phyloP scores from a whole-genome alignment of 768 basidiomycete genomes.

The Trametes cubensis region DNA sequence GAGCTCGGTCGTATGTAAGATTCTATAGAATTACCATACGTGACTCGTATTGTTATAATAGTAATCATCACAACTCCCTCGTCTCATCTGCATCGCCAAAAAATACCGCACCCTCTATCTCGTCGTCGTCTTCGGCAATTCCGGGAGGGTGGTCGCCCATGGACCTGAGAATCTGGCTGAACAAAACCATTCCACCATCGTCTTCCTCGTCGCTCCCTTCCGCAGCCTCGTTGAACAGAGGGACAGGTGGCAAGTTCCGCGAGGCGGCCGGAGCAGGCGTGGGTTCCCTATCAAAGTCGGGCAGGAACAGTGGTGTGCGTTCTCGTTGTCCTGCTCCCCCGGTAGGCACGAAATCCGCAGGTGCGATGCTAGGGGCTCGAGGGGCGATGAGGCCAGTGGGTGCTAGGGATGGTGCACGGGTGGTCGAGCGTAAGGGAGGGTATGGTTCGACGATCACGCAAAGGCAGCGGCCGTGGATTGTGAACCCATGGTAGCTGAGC shows the following conservation, averaged over 20 bases:
- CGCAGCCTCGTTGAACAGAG: conserved; percentile 39
- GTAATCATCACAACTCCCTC: conserved; percentile 49
- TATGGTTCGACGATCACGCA: conserved; percentile 86
- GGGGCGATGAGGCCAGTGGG: conserved; percentile 34
- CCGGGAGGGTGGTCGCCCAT: conserved; percentile 59
- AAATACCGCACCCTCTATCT: conserved; percentile 70
- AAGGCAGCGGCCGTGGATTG: conserved; percentile 70
- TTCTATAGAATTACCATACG: neutral
- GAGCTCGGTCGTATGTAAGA: conserved; percentile 64
- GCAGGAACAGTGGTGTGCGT: conserved; percentile 73
- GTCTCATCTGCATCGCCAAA: conserved; percentile 85
- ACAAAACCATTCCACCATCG: conserved; percentile 65
- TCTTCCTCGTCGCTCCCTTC: conserved; percentile 37
- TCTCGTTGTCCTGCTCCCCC: conserved; percentile 39
- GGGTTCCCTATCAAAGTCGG: conserved; percentile 55
- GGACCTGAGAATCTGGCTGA: conserved; percentile 71
- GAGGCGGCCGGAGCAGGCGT: conserved; percentile 40
- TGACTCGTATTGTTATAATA: conserved; percentile 17
- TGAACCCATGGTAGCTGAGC: conserved; percentile 71
- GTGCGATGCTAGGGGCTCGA: conserved; percentile 37
- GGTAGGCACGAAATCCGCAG: conserved; percentile 34
- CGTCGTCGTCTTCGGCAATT: conserved; percentile 73
- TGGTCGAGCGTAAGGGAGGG: conserved; percentile 50
- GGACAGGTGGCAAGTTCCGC: conserved; percentile 43
- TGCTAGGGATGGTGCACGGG: conserved; percentile 37